A percentile compares a stretch with the other conserved stretches of the same genome.
phyloP scores from a whole-genome alignment of 768 basidiomycete genomes.

The Trametes punicea region DNA sequence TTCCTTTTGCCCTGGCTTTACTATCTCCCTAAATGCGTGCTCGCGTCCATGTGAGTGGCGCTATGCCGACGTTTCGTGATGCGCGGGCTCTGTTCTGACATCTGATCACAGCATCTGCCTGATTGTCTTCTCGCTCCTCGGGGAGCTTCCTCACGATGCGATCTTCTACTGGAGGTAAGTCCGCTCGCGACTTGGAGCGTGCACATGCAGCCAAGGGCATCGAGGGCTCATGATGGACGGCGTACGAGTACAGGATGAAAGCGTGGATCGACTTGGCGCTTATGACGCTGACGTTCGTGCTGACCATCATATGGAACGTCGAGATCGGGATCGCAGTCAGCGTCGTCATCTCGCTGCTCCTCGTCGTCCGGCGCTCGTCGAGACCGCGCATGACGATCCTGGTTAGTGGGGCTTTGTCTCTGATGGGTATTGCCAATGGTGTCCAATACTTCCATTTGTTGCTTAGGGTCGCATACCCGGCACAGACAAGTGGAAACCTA shows the following conservation, averaged over 20 bases:
- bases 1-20: conserved; percentile 85
- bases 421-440: background rate
- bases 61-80: background rate
- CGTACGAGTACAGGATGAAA: conserved; percentile 60
- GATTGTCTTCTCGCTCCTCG: conserved; percentile 80
- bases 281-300: conserved; percentile 83
- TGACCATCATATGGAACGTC: conserved; percentile 86
- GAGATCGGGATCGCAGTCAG: conserved; percentile 92
- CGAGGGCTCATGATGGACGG: background rate
- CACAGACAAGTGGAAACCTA: conserved; percentile 85
- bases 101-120: conserved; percentile 62
- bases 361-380: conserved; percentile 89
- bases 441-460: background rate
- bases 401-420: conserved; percentile 39
- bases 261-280: conserved; percentile 90
- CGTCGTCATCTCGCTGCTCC: conserved; percentile 79
- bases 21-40: conserved; percentile 85
- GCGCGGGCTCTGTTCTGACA: background rate
- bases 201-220: no score
- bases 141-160: conserved; percentile 86
- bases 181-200: conserved; percentile 21
- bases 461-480: conserved; percentile 80
- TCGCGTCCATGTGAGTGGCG: conserved; percentile 75
- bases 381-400: conserved; percentile 88
- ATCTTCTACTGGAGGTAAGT: conserved; percentile 84